Evolutionary conservation across 1,139 yeast genomes (phyloP), one percentile per base, ranked within the genome.

Genomic region (Lodderomyces orthopsilosis): DNA sequence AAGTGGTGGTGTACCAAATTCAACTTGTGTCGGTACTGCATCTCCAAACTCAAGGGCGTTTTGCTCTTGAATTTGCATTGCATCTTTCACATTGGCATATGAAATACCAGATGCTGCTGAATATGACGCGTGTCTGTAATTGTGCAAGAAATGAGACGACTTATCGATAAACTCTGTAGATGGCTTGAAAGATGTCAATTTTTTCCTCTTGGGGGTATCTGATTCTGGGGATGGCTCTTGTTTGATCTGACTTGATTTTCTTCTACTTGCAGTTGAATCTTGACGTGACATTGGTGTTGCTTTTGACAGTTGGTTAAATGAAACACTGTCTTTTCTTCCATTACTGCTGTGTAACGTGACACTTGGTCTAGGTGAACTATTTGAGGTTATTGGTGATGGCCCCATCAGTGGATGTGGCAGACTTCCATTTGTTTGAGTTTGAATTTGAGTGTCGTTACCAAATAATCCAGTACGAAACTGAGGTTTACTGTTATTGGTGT

Each of bases 1-100:
- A 42, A 82, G 59, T 58, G 86, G 95, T 1, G 95, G 95, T 2
- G 95, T 85, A 1, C 94, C 81, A 57, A 85, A 86, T 6, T 82
- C 87, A 10, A 84, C 89, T 56, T 83, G 87, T 34, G 75, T 75
- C 1, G 91, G 83, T 1, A 69, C 74, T 6, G 46, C 38, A 50
- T 39, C 49, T 49, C 41, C 28, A 18, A 48, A 38, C 17, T 38
- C 41, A 15, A n/a, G 34, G n/a, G 28, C 34, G 19, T 65, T 69
- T 37, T 54, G 56, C 34, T 53, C 57, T 36, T 61, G 63, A 37
- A 66, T 62, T 23, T 45, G 36, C 17, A 35, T 36, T 18, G 42
- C 47, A 32, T 79, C 83, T 50, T 71, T 71, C 37, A 65, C 60
- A 37, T 77, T 77, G 2, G 87, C 75, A 56, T 89, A 89, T 0